These are phyloP conservation scores for Chrysoporthe cubensis DNA, from an alignment of 2,329 filamentous ascomycete genomes.

Conservation along the genomic window DNA sequence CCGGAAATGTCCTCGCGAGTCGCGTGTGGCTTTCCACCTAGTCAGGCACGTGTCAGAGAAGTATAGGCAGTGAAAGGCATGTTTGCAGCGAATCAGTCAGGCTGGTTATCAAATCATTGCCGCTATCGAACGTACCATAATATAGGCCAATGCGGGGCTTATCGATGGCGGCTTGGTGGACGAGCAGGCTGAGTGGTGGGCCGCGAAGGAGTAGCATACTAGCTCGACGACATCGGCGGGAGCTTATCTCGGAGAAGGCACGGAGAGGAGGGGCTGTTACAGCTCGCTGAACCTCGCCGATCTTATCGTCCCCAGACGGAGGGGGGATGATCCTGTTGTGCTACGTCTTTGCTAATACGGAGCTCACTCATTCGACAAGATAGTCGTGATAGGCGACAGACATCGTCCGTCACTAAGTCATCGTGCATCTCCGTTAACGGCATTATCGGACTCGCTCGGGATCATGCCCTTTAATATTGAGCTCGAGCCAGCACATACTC, in stretches of 20 bases:
- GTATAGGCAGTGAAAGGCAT: not conserved
- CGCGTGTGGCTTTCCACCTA: not conserved
- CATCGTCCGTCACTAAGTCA: constrained; percentile 12
- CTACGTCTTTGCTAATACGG: constrained; percentile 22
- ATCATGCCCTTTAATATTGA: constrained; percentile 6
- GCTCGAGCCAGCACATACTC: not conserved
- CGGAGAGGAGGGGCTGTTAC: constrained; percentile 5
- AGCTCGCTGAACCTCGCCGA: constrained; percentile 21
- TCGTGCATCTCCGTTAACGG: constrained; percentile 13
- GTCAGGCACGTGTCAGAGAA: not conserved
- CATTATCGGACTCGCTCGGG: constrained; percentile 16
- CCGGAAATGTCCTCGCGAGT: not conserved
- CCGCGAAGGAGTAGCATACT: constrained; percentile 18
- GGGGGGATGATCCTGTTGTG: constrained; percentile 3
- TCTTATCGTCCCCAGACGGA: constrained; percentile 25
- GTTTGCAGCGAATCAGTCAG: not conserved
- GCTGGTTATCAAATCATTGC: constrained; percentile 16
- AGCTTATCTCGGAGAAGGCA: constrained; percentile 17
- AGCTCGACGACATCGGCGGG: constrained; percentile 25
- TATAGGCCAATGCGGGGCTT: constrained; percentile 25
- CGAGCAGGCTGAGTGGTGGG: constrained; percentile 12
- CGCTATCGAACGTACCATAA: constrained; percentile 16
- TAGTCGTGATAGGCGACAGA: constrained; percentile 12
- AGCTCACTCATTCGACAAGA: constrained; percentile 18
- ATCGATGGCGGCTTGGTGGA: constrained; percentile 4